Evolutionary conservation across 2,329 filamentous ascomycete genomes (phyloP), one percentile per base, ranked within the genome.

Genomic region (Pseudocercospora musae): DNA sequence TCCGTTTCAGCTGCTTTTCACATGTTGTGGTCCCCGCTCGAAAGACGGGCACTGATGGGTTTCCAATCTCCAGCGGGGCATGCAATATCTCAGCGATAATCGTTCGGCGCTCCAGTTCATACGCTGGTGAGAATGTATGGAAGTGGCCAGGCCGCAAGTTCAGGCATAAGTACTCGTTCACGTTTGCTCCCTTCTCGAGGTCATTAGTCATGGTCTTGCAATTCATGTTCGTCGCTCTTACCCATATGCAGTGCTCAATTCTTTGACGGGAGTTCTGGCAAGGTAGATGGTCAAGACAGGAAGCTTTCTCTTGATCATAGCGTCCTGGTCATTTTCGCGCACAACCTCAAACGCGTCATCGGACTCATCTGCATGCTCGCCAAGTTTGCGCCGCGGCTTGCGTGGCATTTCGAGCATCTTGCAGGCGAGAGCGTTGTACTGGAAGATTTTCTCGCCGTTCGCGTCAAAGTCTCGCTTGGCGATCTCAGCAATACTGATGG

Each of bases 401-500:
- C 50, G 69, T 49, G 29, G 68, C 63, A 74, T 64, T 21, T 66
- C 68, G 10, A 64, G 61, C 59, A 69, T 63, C 53, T 71, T 68
- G 18, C 67, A 68, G 9, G 56, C 66, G 65, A 67, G 60, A 2
- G 71, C 69, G 40, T 59, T 73, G 60, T 78, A 78, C 58, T 77
- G 74, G 66, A 59, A 85, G 69, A 63, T 81, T 70, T 55, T 80
- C 80, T 64, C 81, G 77, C 67, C 81, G 77, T 23, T 82, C 70
- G 66, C 40, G 15, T 75, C 76, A 15, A 75, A 71, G 15, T 77
- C 60, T 72, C 75, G 71, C 62, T 78, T 77, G n/a, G 70, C 72
- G 42, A 89, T 86, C 74, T 92, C 89, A 49, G 82, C 81, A 50
- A 91, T 82, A 3, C 84, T 88, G 68, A 91, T 84, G 69, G 91